These are phyloP conservation scores for Scheffersomyces quercinus DNA, from an alignment of 1,139 yeast species.

Conservation along the genomic window DNA sequence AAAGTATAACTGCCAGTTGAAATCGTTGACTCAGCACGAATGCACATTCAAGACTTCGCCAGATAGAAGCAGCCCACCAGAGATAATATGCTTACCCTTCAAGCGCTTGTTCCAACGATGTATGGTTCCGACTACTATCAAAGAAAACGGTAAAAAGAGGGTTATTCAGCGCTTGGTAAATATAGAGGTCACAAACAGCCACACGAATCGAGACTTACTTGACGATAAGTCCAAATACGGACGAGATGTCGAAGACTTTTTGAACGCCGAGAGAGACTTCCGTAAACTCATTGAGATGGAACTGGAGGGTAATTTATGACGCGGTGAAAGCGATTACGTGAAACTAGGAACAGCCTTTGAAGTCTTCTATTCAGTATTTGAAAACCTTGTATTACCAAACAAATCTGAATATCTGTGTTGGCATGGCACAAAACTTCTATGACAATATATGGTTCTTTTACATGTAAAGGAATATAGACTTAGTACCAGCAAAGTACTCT, in stretches of 20 bases:
- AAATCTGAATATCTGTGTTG: too few species aligned
- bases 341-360: too few species aligned
- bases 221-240: conserved; percentile 24
- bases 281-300: conserved; percentile 33
- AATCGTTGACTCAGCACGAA: conserved; percentile 50
- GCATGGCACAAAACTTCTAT: background rate
- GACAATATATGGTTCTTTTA: background rate
- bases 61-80: conserved; percentile 27
- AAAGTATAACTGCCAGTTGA: conserved; percentile 42
- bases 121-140: conserved; percentile 25
- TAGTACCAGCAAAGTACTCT: background rate
- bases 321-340: too few species aligned
- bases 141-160: conserved; percentile 27
- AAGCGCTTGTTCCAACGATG: conserved; percentile 55
- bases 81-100: conserved; percentile 55
- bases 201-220: conserved; percentile 35
- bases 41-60: conserved; percentile 42
- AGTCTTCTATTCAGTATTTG: too few species aligned
- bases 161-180: conserved; percentile 34
- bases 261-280: conserved; percentile 41
- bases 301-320: conserved; percentile 8
- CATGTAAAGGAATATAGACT: background rate
- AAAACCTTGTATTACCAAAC: too few species aligned
- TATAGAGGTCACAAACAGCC: conserved; percentile 43
- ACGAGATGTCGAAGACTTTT: conserved; percentile 33